Conservation (phyloP, 2,329 filamentous ascomycete genomes). For the Alternaria ventricosa region DNA sequence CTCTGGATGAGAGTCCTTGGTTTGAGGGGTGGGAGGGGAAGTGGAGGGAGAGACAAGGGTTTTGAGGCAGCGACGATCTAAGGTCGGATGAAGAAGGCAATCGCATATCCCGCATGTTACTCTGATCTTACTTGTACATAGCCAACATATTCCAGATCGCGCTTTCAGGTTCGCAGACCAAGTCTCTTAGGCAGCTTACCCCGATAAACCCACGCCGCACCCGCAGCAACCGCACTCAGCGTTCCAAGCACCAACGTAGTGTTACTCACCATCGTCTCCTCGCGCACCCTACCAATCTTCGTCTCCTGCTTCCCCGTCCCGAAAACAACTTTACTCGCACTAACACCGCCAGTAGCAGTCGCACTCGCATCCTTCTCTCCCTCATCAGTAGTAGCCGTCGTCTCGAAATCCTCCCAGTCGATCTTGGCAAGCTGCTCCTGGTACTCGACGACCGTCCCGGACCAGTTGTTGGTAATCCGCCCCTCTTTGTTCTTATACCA, state of each 20-base stretch:
- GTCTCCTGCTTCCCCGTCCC: constrained; percentile 43
- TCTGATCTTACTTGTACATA: not conserved
- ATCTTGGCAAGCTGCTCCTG: constrained; percentile 56
- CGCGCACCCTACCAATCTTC: constrained; percentile 52
- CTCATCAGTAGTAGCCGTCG: constrained; percentile 9
- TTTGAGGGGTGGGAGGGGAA: constrained; percentile 79
- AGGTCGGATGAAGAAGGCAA: not conserved
- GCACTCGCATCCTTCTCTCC: not conserved
- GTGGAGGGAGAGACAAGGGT: constrained; percentile 71
- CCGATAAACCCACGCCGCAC: constrained; percentile 40
- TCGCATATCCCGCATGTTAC: not conserved
- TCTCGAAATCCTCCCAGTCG: constrained; percentile 55
- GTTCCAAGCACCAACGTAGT: constrained; percentile 44
- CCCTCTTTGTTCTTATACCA: constrained; percentile 66
- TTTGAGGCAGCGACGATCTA: constrained; percentile 39
- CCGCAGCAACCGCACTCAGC: constrained; percentile 46
- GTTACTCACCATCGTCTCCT: constrained; percentile 54
- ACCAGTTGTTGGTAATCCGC: constrained; percentile 65
- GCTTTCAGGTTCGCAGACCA: constrained; percentile 1
- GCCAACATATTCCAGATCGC: not conserved
- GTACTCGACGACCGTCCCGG: constrained; percentile 62
- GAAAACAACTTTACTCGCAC: constrained; percentile 42
- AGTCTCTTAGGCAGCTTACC: constrained; percentile 20
- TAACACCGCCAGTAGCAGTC: constrained; percentile 9
- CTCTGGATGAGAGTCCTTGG: constrained; percentile 76